Base-by-base conservation (phyloP, 2,329 filamentous ascomycete genomes). In the Myriosclerotinia scirpicola region DNA sequence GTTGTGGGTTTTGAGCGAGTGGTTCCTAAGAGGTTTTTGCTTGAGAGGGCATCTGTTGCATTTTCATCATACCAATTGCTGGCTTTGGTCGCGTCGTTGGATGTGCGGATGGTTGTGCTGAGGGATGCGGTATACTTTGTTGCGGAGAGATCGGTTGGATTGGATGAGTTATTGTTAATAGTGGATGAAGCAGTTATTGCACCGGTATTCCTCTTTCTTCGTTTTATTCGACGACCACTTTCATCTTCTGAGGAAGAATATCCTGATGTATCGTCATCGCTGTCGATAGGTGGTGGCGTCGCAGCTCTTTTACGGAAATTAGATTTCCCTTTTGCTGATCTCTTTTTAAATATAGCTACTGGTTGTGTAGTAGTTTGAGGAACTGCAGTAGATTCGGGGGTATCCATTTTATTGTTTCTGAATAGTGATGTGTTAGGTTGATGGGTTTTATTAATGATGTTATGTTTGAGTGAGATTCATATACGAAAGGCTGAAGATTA, bases 31-130 rank as follows among this genome's bases (percentile, higher is more conserved):
- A 89, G 81, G 65, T 83, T 87, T 75, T 87, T 84, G 48, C 65
- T 66, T 2, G 75, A 76, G 11, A 77, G 64, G 1, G 73, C 74
- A 66, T 73, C 73, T 52, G 67, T 79, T 34, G 82, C 79, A n/a
- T 84, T 82, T 68, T 94, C 91, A 68, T 96, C 93, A 78, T 90
- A 95, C 93, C 93, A 97, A 77, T 96, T 91, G 66, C 85, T 90
- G 54, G 88, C 85, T 75, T 96, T 97, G 1, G 94, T 98, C 26
- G 95, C 94, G 76, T 97, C 93, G 77, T 94, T 94, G 73, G 85
- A 85, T 70, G 83, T 83, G 72, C 87, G 82, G 72, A 92, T 87
- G 70, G 83, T 82, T 34, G 86, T 78, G 67, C 81, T 83, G 71
- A 88, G 83, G 77, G 92, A 84, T 67, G 88, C 85, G 63, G 83